Evolutionary conservation across 176 grass and related monocot genomes (phyloP), one percentile per base, ranked within the genome.

Genomic region (Phoenix roebelenii): DNA sequence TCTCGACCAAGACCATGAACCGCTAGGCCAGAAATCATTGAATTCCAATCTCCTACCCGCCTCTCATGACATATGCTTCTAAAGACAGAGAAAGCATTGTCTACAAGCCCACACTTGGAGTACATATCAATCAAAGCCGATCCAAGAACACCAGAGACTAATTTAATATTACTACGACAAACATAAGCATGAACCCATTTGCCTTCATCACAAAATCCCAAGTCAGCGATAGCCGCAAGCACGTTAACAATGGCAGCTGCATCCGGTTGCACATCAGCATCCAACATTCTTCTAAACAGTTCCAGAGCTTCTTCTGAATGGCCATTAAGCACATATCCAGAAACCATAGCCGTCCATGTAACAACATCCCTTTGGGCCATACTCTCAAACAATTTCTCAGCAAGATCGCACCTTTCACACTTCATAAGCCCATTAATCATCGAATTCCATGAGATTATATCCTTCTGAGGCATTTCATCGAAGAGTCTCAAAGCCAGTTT

Each of bases 41-140:
- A 20, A 12, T 55, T 55, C 54, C 54, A 55, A 3, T 55, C 54
- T 22, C 54, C 54, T 19, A 55, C 19, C 16, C 17, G n/a, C 22
- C 18, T 22, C 22, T 22, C 22, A 10, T 23, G 17, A 23, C 18
- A 18, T 20, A 55, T 55, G 54, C 54, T 55, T 18, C 17, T 18
- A 22, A 55, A 55, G 3, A 55, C 19, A 14, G 22, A 22, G 18
- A 20, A 55, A 23, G 54, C 54, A 22, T 55, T 22, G 22, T 22
- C 54, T 55, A 55, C 9, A 18, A 23, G 17, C n/a, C 54, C 54
- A 22, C 54, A 55, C 10, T 55, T 55, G 5, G 54, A 55, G 54
- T 55, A 55, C 54, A 55, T 55, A 55, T 55, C 54, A 12, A 55
- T 55, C 9, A 55, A 16, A 55, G 54, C 54, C n/a, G 54, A 55